Evolutionary conservation across 2,329 filamentous ascomycete species (phyloP).

Genomic region (Coniosporium tulheliwenetii): DNA sequence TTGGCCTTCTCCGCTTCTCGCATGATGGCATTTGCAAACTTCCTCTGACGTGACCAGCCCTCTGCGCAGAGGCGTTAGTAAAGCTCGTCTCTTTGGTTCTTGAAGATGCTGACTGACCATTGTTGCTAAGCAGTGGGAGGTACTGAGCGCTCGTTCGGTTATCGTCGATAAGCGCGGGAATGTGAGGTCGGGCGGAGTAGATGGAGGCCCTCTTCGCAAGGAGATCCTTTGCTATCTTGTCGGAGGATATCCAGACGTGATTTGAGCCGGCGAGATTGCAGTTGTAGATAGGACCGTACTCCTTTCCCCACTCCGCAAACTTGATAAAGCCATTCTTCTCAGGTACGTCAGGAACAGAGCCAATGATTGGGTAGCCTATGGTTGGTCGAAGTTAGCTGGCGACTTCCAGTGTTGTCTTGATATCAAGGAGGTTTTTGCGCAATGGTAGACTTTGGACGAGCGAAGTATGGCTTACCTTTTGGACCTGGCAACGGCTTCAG

Average conservation of each 20-base stretch:
- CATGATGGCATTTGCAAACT: slow-evolving; percentile 30
- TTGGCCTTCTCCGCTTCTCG: slow-evolving; percentile 22
- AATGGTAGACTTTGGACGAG: background rate
- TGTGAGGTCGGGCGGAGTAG: slow-evolving; percentile 30
- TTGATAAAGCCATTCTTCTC: slow-evolving; percentile 28
- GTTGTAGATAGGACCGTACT: slow-evolving; percentile 30
- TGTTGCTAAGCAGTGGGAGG: slow-evolving; percentile 26
- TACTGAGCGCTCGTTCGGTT: slow-evolving; percentile 30
- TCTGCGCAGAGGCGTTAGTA: slow-evolving; percentile 8
- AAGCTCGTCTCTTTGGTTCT: background rate
- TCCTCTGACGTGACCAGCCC: slow-evolving; percentile 25
- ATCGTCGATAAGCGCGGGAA: slow-evolving; percentile 26
- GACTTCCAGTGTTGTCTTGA: slow-evolving; percentile 4
- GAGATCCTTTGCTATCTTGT: slow-evolving; percentile 25
- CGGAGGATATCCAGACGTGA: slow-evolving; percentile 29
- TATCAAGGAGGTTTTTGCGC: background rate
- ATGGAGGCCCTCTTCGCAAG: slow-evolving; percentile 27
- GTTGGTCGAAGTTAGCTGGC: background rate
- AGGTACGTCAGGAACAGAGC: slow-evolving; percentile 25
- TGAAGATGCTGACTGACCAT: slow-evolving; percentile 14
- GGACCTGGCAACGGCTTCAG: slow-evolving; percentile 21
- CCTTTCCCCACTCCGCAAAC: slow-evolving; percentile 28
- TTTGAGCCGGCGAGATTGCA: slow-evolving; percentile 27
- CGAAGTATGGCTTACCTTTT: slow-evolving; percentile 17
- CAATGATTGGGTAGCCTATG: slow-evolving; percentile 25